phyloP scores from a whole-genome alignment of 2,329 filamentous ascomycete genomes.

The Microsporum ferrugineum region DNA sequence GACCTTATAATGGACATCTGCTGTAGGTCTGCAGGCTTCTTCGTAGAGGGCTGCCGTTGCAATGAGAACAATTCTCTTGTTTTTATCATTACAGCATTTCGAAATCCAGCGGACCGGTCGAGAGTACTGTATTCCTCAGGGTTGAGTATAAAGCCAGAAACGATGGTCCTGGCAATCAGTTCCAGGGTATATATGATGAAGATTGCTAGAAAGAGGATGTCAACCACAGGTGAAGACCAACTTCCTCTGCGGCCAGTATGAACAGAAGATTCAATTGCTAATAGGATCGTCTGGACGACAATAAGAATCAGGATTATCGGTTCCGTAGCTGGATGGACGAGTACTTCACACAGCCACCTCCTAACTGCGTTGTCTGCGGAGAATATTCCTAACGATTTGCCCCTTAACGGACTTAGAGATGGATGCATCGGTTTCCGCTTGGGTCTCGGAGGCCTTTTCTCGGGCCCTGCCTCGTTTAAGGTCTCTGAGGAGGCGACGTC shows the following conservation, averaged over 20 bases:
- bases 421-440: constrained; percentile 25
- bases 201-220: constrained; percentile 69
- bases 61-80: constrained; percentile 71
- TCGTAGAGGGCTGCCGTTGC: constrained; percentile 59
- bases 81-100: constrained; percentile 62
- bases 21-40: constrained; percentile 32
- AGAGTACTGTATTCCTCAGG: constrained; percentile 85
- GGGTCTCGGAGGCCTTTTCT: constrained; percentile 21
- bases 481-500: constrained; percentile 30
- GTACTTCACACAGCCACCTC: constrained; percentile 62
- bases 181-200: constrained; percentile 88
- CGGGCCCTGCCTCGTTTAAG: constrained; percentile 26
- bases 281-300: constrained; percentile 72
- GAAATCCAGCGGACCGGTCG: constrained; percentile 63
- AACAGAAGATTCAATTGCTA: constrained; percentile 74
- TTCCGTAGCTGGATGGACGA: constrained; percentile 79
- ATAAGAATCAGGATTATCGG: constrained; percentile 79
- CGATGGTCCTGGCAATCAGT: constrained; percentile 68
- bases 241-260: constrained; percentile 44
- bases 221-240: constrained; percentile 58
- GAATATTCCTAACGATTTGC: constrained; percentile 77
- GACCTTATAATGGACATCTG: constrained; percentile 56
- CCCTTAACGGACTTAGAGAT: constrained; percentile 64
- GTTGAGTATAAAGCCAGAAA: constrained; percentile 88
- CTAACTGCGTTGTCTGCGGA: constrained; percentile 65